phyloP scores from a whole-genome alignment of 2,329 filamentous ascomycete species.

The Alternaria sp. region DNA sequence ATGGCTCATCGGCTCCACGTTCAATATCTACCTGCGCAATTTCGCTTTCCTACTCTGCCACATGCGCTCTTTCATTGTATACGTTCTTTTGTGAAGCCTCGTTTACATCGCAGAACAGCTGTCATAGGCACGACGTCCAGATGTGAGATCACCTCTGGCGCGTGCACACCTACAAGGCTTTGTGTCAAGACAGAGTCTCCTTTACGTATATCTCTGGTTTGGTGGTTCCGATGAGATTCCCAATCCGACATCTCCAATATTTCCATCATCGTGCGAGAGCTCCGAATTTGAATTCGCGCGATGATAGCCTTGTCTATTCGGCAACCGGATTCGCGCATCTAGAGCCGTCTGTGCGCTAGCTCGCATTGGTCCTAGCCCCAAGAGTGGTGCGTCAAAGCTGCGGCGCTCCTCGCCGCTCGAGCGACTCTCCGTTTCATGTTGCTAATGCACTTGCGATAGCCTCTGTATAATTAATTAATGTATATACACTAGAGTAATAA shows the following conservation, averaged over 20 bases:
- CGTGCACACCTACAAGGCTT: background rate
- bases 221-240: background rate
- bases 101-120: background rate
- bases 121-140: accelerated
- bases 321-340: background rate
- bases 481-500: too few species aligned
- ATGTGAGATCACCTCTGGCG: background rate
- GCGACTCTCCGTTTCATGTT: background rate
- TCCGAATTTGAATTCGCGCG: background rate
- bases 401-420: too few species aligned
- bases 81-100: background rate
- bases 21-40: background rate
- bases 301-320: background rate
- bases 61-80: background rate
- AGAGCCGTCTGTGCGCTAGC: background rate
- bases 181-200: background rate
- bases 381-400: background rate
- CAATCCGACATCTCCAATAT: background rate
- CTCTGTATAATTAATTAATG: background rate
- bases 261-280: background rate
- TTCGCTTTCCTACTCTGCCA: background rate
- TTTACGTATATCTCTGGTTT: background rate
- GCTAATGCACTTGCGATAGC: background rate
- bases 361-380: background rate
- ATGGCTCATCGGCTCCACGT: background rate